Conservation (phyloP, 306 rosid genomes). For the Lathyrus oleraceus region DNA sequence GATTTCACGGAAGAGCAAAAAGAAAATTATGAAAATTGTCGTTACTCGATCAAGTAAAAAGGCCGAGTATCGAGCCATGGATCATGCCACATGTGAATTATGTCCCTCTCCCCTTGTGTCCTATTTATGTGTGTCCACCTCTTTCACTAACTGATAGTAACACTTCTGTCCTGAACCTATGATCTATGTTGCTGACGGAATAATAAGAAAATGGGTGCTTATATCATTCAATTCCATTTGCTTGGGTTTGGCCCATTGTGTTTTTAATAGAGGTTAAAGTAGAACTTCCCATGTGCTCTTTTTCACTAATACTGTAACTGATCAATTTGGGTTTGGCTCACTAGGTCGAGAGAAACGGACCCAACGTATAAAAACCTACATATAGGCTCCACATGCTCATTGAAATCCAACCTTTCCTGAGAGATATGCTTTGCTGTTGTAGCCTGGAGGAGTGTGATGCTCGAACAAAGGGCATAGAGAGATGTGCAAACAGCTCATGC, state of each 20-base stretch:
- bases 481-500: neutral
- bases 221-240: neutral
- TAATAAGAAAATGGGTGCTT: neutral
- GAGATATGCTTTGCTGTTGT: neutral
- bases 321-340: neutral
- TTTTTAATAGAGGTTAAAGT: neutral
- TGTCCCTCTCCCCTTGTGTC: neutral
- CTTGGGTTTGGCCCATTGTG: neutral
- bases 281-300: neutral
- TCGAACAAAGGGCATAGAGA: neutral
- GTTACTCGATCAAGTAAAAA: no score
- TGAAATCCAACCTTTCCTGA: neutral
- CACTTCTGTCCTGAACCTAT: neutral
- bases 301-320: neutral
- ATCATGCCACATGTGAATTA: no score
- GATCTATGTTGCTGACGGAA: neutral
- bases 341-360: neutral
- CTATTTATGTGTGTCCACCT: neutral
- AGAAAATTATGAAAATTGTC: no score
- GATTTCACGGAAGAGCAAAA: no score
- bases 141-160: neutral
- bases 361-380: neutral
- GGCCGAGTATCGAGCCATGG: no score
- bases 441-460: neutral
- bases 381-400: neutral